Conservation (phyloP, 2,329 filamentous ascomycete species). For the Dissoconium aciculare region DNA sequence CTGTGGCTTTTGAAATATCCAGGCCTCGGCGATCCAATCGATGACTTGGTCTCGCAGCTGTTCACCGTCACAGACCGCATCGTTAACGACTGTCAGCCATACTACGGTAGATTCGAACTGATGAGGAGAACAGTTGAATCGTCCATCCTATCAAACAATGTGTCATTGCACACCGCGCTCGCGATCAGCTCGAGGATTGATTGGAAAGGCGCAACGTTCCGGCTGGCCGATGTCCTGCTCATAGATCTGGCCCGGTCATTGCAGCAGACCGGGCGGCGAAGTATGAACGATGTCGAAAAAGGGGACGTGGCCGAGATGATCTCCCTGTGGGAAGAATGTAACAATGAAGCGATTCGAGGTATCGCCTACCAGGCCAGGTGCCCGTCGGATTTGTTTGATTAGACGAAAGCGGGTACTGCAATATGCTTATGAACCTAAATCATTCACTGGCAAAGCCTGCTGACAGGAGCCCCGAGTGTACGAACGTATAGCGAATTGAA, state of each 20-base stretch:
- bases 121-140: slow-evolving; percentile 1
- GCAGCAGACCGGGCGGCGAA: neutral
- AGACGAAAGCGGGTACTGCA: no score
- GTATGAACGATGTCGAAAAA: neutral
- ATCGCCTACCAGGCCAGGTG: no score
- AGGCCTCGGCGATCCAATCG: slow-evolving; percentile 7
- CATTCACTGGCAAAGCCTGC: no score
- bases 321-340: slow-evolving; percentile 1
- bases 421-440: no score
- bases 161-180: neutral
- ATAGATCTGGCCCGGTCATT: slow-evolving; percentile 5
- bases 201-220: neutral
- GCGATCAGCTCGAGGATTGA: neutral
- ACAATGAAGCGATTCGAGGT: neutral
- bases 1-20: slow-evolving; percentile 18
- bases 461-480: no score
- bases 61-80: neutral
- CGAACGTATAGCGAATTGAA: no score
- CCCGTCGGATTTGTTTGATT: no score
- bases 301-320: neutral
- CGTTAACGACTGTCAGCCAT: neutral
- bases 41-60: slow-evolving; percentile 1
- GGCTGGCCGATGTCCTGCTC: slow-evolving; percentile 1
- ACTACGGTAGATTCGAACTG: neutral
- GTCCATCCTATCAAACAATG: neutral